Conservation (phyloP, 1,284 basidiomycete species). For the Macrocybe sp. region DNA sequence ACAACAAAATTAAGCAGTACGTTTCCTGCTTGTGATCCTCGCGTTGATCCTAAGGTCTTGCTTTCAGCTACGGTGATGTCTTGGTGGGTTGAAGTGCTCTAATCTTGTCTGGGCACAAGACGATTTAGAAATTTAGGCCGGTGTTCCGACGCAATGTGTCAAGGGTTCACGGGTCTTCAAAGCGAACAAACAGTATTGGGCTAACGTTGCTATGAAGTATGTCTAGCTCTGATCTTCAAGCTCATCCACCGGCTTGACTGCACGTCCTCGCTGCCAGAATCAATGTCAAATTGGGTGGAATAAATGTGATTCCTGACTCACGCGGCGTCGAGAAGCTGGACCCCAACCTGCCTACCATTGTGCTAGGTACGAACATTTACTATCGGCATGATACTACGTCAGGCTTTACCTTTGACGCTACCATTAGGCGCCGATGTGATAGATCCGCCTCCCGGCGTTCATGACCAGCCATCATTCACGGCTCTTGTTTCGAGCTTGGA, state of each 20-base stretch:
- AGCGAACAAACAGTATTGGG: slow-evolving; percentile 69
- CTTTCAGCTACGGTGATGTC: slow-evolving; percentile 63
- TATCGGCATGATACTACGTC: slow-evolving; percentile 1
- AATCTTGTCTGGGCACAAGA: not conserved
- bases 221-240: slow-evolving; percentile 14
- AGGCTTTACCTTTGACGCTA: slow-evolving; percentile 2
- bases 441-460: slow-evolving; percentile 71
- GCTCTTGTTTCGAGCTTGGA: slow-evolving; percentile 73
- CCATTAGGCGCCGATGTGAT: slow-evolving; percentile 66
- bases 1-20: slow-evolving; percentile 71
- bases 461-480: slow-evolving; percentile 71
- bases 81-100: slow-evolving; percentile 34
- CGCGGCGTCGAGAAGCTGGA: slow-evolving; percentile 60
- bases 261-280: slow-evolving; percentile 40
- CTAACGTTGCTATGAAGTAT: slow-evolving; percentile 77
- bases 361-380: slow-evolving; percentile 50
- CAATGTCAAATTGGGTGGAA: slow-evolving; percentile 77
- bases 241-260: slow-evolving; percentile 4
- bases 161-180: slow-evolving; percentile 56
- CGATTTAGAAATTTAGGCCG: slow-evolving; percentile 35
- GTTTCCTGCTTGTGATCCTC: slow-evolving; percentile 20
- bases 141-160: slow-evolving; percentile 72
- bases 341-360: slow-evolving; percentile 65
- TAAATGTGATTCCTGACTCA: slow-evolving; percentile 68
- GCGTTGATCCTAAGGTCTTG: slow-evolving; percentile 3